Evolutionary conservation across 1,284 basidiomycete species (phyloP), one percentile per base, ranked within the genome.

Genomic region (Megacollybia platyphylla): DNA sequence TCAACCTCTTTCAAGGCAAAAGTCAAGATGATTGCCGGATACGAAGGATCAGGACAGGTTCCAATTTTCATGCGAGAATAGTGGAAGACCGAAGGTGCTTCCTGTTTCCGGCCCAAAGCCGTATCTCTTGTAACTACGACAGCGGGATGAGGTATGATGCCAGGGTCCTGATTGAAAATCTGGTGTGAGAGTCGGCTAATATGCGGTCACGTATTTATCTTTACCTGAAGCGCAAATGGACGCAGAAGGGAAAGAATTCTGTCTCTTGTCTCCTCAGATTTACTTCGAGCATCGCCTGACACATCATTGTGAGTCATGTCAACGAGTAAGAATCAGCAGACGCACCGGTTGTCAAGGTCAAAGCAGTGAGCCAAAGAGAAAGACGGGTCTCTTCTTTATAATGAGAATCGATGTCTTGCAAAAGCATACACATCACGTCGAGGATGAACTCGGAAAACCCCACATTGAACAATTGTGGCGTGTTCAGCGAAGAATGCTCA

Each of bases 1-100:
- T 56, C 57, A 3, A 59, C 58, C 52, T 76, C 71, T 18, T 67
- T 61, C 41, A 76, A 51, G 1, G 64, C 71, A 47, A 71, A 73
- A 7, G 63, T 67, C 45, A 78, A 49, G 40, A 70, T 65, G 41
- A 74, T 67, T 18, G 73, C 67, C 9, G 69, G 61, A 8, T 59
- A 60, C 2, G 54, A 51, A 38, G 63, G 58, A 49, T 63, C 57
- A 7, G 70, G 68, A 31, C 56, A 54, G 24, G 51, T 44, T 46
- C 55, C 44, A n/a, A 41, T 41, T 45, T 54, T 50, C 36, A 44
- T 46, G 42, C 46, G 47, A 40, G 51, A 52, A 38, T 57, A 57
- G 31, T 42, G 50, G 43, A 44, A 48, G 35, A 40, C 37, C 20
- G 20, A 24, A 24, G 4, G 20, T 24, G 20, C 20, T 24, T 24